These are phyloP conservation scores for Oryza brachyantha DNA, from an alignment of 176 grass and related monocot genomes.

Conservation along the genomic window DNA sequence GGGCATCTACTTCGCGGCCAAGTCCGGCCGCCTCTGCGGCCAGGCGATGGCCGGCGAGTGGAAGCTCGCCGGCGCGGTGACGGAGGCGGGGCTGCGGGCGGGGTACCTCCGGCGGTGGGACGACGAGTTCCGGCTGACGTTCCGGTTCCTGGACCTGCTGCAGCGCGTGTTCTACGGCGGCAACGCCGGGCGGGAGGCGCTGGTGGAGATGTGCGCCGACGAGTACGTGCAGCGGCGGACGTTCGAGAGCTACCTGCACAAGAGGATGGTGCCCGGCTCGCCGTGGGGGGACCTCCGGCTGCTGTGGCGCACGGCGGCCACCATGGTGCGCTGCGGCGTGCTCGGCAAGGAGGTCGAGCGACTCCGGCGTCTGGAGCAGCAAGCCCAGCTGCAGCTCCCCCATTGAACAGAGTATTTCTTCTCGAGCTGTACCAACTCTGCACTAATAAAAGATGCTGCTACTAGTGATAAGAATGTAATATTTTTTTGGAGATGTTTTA, in stretches of 20 bases:
- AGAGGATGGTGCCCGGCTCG: slow-evolving; percentile 62
- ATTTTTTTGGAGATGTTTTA: neutral
- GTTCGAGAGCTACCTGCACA: slow-evolving; percentile 94
- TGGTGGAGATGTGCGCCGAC: slow-evolving; percentile 87
- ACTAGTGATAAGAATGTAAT: neutral
- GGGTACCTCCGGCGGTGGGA: slow-evolving; percentile 89
- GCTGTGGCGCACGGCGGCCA: slow-evolving; percentile 60
- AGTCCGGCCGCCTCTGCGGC: slow-evolving; percentile 82
- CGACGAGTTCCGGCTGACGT: slow-evolving; percentile 68
- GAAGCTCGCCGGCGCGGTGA: slow-evolving; percentile 58
- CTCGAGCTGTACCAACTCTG: neutral
- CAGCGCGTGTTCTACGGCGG: slow-evolving; percentile 77
- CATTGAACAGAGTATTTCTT: neutral
- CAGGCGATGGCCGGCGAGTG: slow-evolving; percentile 74
- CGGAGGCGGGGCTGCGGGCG: slow-evolving; percentile 57
- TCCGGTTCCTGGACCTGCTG: slow-evolving; percentile 83
- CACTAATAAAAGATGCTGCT: neutral
- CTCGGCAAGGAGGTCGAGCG: slow-evolving; percentile 66
- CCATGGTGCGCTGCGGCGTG: slow-evolving; percentile 57
- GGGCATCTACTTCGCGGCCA: slow-evolving; percentile 98
- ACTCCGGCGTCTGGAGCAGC: slow-evolving; percentile 38
- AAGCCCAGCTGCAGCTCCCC: slow-evolving; percentile 10
- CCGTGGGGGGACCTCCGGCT: slow-evolving; percentile 57
- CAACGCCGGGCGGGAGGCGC: slow-evolving; percentile 78
- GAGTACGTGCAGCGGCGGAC: slow-evolving; percentile 90